Conservation (phyloP, 2,329 filamentous ascomycete genomes). For the Botrytis porri region DNA sequence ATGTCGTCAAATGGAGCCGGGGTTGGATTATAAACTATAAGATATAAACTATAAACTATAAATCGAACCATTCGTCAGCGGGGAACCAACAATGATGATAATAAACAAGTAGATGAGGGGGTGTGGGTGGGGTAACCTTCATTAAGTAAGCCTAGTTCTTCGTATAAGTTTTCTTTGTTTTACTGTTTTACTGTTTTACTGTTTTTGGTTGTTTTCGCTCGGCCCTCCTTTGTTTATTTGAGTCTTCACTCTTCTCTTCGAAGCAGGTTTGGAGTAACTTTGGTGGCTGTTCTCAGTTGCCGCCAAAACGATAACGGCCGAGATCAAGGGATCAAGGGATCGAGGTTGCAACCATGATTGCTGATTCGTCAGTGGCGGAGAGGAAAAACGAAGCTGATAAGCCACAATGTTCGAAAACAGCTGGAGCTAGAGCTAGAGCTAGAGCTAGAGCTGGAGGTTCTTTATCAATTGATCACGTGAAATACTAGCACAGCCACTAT, state of each 20-base stretch:
- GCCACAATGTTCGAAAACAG: neutral
- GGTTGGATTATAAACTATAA: neutral
- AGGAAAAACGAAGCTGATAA: neutral
- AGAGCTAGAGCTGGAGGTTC: no score
- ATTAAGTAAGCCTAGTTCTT: neutral
- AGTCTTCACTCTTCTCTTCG: neutral
- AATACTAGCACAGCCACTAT: neutral
- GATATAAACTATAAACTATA: neutral
- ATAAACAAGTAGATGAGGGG: no score
- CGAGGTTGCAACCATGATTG: neutral
- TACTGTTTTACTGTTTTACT: neutral
- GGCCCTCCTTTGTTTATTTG: neutral
- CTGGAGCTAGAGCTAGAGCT: no score
- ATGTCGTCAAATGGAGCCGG: constrained; percentile 3
- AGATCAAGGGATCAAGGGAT: neutral
- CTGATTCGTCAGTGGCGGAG: neutral
- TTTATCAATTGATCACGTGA: neutral
- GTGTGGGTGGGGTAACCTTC: neutral
- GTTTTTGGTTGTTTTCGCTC: no score
- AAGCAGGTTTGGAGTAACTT: neutral
- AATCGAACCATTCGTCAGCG: neutral
- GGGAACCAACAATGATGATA: neutral
- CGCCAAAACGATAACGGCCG: neutral
- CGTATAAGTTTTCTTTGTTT: constrained; percentile 1
- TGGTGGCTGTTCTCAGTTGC: constrained; percentile 5